Percentiles rank a stretch among this genome's conserved stretches.
These are phyloP conservation scores for Grosmannia serpens DNA, from an alignment of 2,329 filamentous ascomycete genomes.

Conservation along the genomic window DNA sequence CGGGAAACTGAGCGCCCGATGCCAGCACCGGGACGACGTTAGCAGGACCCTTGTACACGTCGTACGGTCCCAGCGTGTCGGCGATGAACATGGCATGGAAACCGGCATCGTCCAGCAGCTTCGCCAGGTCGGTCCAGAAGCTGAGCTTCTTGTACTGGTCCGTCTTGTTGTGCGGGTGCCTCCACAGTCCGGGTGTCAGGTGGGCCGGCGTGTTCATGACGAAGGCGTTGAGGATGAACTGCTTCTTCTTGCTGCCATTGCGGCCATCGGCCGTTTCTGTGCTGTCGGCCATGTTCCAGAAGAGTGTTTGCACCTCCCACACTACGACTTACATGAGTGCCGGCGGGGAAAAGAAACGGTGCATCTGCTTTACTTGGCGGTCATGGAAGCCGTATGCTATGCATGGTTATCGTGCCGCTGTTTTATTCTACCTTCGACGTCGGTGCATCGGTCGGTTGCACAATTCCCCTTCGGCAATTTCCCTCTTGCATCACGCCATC, in stretches of 20 bases:
- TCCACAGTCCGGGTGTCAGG: constrained; percentile 8
- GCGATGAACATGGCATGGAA: constrained; percentile 12
- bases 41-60: constrained; percentile 9
- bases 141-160: constrained; percentile 8
- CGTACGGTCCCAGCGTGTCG: constrained; percentile 10
- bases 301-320: background rate
- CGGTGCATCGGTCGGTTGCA: background rate
- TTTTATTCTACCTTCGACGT: background rate
- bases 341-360: too few species aligned
- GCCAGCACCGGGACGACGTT: constrained; percentile 8
- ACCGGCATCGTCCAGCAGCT: constrained; percentile 8
- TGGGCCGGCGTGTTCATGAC: constrained; percentile 17
- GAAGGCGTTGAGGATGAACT: constrained; percentile 31
- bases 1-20: constrained; percentile 9
- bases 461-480: too few species aligned
- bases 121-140: constrained; percentile 10
- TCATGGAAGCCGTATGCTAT: too few species aligned
- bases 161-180: constrained; percentile 8
- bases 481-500: background rate
- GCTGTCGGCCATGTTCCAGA: background rate
- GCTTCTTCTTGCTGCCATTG: constrained; percentile 16
- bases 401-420: too few species aligned
- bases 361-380: too few species aligned
- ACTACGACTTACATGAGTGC: background rate
- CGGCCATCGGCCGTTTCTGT: background rate